phyloP scores from a whole-genome alignment of 140 eudicot genomes.

The Oenanthe javanica region DNA sequence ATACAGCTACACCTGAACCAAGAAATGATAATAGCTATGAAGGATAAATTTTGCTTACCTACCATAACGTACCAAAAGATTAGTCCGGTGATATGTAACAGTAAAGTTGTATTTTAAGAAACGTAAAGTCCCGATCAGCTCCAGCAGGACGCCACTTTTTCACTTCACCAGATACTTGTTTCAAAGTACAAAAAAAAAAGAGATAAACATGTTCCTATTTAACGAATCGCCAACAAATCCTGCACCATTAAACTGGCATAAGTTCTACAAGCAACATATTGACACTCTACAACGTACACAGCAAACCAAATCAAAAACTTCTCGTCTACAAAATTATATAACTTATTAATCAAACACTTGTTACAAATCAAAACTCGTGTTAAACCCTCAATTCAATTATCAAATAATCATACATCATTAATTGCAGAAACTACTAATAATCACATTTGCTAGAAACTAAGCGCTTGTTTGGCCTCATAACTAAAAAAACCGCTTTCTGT shows the following conservation, averaged over 20 bases:
- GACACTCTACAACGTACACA: too few relatives aligned
- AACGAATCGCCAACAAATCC: conserved; percentile 98
- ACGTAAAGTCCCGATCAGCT: conserved; percentile 90
- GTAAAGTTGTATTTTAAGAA: conserved; percentile 74
- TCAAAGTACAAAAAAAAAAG: conserved; percentile 64
- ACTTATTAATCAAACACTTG: too few relatives aligned
- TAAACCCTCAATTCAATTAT: too few relatives aligned
- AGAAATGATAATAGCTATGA: neutral
- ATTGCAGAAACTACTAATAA: too few relatives aligned
- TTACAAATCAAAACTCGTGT: too few relatives aligned
- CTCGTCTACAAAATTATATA: neutral
- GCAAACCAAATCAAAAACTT: too few relatives aligned
- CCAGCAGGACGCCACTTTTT: conserved; percentile 98
- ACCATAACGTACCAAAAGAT: conserved; percentile 91
- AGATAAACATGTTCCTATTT: conserved; percentile 93
- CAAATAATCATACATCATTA: neutral
- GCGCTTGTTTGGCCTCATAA: too few relatives aligned
- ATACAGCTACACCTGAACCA: neutral
- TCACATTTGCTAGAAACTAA: too few relatives aligned
- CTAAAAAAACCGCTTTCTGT: too few relatives aligned
- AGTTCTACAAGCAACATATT: conserved; percentile 29
- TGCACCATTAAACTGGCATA: conserved; percentile 50
- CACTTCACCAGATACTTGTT: conserved; percentile 53
- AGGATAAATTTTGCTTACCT: conserved; percentile 62
- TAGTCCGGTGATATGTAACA: conserved; percentile 93